These are phyloP conservation scores for Euphorbia peplus DNA, from an alignment of 345 rosid genomes.

Conservation along the genomic window DNA sequence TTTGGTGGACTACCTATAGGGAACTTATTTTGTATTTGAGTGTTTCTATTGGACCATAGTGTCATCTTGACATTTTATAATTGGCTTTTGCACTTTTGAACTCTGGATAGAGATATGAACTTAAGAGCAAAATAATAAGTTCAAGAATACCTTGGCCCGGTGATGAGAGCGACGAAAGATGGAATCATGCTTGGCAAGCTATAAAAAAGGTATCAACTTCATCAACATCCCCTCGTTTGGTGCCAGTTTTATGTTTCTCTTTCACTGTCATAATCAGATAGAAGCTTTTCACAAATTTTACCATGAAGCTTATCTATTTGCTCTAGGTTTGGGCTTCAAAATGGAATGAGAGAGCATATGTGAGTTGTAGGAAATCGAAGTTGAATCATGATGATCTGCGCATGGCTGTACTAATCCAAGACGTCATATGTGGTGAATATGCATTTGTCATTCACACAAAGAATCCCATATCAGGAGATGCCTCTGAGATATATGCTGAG, in stretches of 20 bases:
- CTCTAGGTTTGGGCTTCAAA: conserved; percentile 49
- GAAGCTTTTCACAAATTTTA: neutral
- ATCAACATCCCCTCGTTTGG: neutral
- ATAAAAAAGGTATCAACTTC: conserved; percentile 34
- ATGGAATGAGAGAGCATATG: conserved; percentile 45
- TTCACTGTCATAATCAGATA: neutral
- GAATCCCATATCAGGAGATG: conserved; percentile 40
- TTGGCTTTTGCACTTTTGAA: neutral
- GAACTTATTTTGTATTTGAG: neutral
- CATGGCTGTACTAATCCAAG: conserved; percentile 46
- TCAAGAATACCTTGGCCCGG: conserved; percentile 40
- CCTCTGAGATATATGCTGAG: conserved; percentile 41
- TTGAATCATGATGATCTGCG: conserved; percentile 30
- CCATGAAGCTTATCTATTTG: neutral
- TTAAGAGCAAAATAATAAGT: conserved; percentile 38
- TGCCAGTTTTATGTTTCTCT: neutral
- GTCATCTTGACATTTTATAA: neutral
- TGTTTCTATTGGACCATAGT: neutral
- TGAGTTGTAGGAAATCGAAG: conserved; percentile 37
- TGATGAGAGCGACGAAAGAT: conserved; percentile 32
- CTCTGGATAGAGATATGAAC: conserved; percentile 29
- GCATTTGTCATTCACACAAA: conserved; percentile 47
- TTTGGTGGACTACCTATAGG: neutral
- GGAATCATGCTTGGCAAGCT: conserved; percentile 44
- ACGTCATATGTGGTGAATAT: conserved; percentile 38